phyloP scores from a whole-genome alignment of 73 alveolate species.

The Tetrahymena borealis region DNA sequence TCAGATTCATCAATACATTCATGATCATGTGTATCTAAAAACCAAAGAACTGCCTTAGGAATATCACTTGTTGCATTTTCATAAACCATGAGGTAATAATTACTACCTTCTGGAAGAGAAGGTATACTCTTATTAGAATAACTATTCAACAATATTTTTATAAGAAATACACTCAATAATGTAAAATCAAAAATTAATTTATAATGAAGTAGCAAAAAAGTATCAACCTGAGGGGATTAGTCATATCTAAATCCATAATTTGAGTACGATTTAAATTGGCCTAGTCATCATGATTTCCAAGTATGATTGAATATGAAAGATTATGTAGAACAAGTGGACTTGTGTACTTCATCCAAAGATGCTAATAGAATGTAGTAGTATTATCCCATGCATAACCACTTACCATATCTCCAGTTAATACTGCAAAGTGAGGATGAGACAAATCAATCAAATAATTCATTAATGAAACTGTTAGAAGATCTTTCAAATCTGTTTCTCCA shows the following conservation, averaged over 20 bases:
- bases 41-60: slow-evolving; percentile 28
- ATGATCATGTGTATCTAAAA: slow-evolving; percentile 42
- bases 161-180: not conserved
- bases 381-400: slow-evolving; percentile 62
- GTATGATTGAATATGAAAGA: slow-evolving; percentile 44
- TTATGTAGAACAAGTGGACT: slow-evolving; percentile 22
- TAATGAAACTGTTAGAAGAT: not conserved
- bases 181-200: not conserved
- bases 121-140: slow-evolving; percentile 22
- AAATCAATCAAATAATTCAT: not conserved
- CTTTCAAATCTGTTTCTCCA: not conserved
- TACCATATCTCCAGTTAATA: slow-evolving; percentile 55
- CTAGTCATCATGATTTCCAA: slow-evolving; percentile 57
- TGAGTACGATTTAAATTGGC: slow-evolving; percentile 51
- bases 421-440: slow-evolving; percentile 54
- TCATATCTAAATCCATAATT: slow-evolving; percentile 43
- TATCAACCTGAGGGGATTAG: slow-evolving; percentile 19
- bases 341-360: slow-evolving; percentile 5
- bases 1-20: slow-evolving; percentile 2
- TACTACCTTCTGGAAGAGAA: slow-evolving; percentile 29
- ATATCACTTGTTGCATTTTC: slow-evolving; percentile 12
- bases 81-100: slow-evolving; percentile 44
- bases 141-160: not conserved
- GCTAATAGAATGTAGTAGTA: slow-evolving; percentile 36
- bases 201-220: not conserved